Base-by-base conservation (phyloP, 495 filamentous ascomycete species). In the Apiosordaria backusii region DNA sequence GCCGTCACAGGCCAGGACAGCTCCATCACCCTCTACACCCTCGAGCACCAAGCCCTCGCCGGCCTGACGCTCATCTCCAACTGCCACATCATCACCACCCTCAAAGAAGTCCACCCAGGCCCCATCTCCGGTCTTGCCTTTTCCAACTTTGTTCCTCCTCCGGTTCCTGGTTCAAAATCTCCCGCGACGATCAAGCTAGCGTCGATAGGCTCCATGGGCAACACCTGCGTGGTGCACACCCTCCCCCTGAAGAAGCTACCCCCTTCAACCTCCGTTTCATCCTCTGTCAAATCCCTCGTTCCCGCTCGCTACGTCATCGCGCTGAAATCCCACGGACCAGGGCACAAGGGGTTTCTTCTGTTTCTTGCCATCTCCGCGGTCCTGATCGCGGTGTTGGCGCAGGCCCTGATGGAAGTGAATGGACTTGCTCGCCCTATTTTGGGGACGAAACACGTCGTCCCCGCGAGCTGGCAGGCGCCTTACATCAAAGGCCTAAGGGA, bases 91-190 rank as follows among this genome's bases (percentile, higher is more conserved):
- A 89, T 92, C 74, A 81, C 84, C 16, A 87, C 85, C 29, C 78
- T 95, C 63, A 85, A 84, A 62, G 80, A 88, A 22, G 93, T 92
- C 18, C 95, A 97, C 74, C 86, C 90, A 1, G 85, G 89, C 57
- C 88, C 92, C 66, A 96, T 97, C 75, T 97, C 94, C 4, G 90
- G 88, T 67, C 81, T 97, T 59, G 82, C 84, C 64, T 94, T 97
- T 75, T 94, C 93, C 5, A 82, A 83, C 26, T 91, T 91, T 74
- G 77, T 74, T 27, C 81, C 88, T 4, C 89, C 89, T 0, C 59
- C 63, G 24, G 16, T 60, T 57, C 80, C 62, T 22, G n/a, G n/a
- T 4, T 19, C n/a, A 13, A 55, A 55, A 18, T 57, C 73, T 22
- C 69, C 72, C 3, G 10, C 85, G 89, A 65, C 83, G 67, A 76